Conservation (phyloP, 1,284 basidiomycete genomes). For the Somion occarium region DNA sequence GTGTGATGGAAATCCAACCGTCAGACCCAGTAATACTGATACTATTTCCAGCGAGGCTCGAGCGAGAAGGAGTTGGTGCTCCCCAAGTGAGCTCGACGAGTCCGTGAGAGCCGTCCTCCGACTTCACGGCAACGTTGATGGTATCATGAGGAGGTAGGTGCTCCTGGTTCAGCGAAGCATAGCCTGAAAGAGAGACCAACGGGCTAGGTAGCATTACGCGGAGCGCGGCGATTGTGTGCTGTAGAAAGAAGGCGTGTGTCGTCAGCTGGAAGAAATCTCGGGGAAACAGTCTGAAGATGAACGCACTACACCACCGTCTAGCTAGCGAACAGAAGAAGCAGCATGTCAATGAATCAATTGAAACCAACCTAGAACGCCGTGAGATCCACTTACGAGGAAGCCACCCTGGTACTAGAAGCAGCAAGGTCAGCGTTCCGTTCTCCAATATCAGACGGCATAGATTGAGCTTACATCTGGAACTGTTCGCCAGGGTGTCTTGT, state of each 20-base stretch:
- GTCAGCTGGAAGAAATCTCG: constrained; percentile 1
- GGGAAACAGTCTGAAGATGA: constrained; percentile 5
- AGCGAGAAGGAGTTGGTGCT: constrained; percentile 42
- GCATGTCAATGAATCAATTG: constrained; percentile 10
- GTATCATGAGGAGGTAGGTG: constrained; percentile 76
- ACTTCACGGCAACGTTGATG: constrained; percentile 48
- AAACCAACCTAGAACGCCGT: neutral
- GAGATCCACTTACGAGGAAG: constrained; percentile 49
- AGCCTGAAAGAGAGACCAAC: constrained; percentile 53
- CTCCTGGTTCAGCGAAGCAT: constrained; percentile 64
- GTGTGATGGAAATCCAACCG: constrained; percentile 40
- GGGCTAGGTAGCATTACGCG: constrained; percentile 54
- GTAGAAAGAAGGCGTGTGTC: constrained; percentile 1
- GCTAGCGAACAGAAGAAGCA: constrained; percentile 27
- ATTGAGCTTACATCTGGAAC: constrained; percentile 61
- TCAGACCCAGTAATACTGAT: constrained; percentile 55
- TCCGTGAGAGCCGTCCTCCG: constrained; percentile 54
- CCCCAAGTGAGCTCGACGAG: constrained; percentile 53
- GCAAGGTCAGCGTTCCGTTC: neutral
- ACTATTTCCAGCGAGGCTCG: constrained; percentile 27
- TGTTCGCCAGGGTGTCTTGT: constrained; percentile 79
- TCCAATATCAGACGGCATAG: neutral
- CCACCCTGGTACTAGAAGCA: constrained; percentile 74
- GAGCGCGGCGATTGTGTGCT: constrained; percentile 64
- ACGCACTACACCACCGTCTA: constrained; percentile 70